A percentile compares a stretch with the other conserved stretches of the same genome.
phyloP scores from a whole-genome alignment of 495 filamentous ascomycete species.

The Podospora australis region DNA sequence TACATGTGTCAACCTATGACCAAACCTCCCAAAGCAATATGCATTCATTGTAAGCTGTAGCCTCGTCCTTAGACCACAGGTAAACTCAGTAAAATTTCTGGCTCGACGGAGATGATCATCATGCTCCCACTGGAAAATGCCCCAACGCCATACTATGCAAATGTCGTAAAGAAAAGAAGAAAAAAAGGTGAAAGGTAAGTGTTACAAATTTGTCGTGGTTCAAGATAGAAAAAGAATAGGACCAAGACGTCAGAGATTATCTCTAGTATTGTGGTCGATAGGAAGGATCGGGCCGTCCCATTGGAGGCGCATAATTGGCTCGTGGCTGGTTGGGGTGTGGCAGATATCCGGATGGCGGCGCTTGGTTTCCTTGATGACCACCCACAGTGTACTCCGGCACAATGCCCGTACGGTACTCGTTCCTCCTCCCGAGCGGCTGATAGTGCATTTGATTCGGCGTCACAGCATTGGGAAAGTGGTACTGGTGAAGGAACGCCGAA shows the following conservation, averaged over 20 bases:
- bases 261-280: neutral
- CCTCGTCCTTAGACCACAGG: no score
- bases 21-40: no score
- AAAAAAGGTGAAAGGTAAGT: neutral
- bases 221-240: neutral
- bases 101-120: no score
- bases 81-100: no score
- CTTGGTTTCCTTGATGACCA: neutral
- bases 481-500: slow-evolving; percentile 68
- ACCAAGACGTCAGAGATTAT: neutral
- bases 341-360: neutral
- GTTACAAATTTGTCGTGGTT: neutral
- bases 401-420: slow-evolving; percentile 72
- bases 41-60: no score
- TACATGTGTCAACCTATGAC: no score
- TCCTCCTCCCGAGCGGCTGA: slow-evolving; percentile 74
- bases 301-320: neutral
- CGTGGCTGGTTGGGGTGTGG: neutral
- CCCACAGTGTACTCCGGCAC: slow-evolving; percentile 60
- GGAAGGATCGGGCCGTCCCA: neutral
- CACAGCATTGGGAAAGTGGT: slow-evolving; percentile 45
- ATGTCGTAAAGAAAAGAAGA: neutral
- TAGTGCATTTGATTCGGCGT: slow-evolving; percentile 86
- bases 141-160: neutral
- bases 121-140: neutral